phyloP scores from a whole-genome alignment of 352 stramenopile genomes.

The Aphanomyces cochlioides region DNA sequence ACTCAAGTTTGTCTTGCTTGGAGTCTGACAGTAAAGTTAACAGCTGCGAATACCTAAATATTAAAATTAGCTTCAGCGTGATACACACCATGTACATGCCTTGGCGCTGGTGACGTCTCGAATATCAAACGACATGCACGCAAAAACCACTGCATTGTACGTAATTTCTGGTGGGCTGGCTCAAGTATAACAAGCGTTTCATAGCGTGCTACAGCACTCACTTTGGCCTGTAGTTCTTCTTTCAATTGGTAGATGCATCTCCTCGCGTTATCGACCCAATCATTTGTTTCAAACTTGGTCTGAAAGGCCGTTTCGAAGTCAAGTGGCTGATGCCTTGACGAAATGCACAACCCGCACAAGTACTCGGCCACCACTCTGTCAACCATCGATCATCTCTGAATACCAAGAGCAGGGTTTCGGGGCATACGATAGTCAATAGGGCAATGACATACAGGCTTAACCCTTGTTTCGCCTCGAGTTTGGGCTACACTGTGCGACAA shows the following conservation, averaged over 20 bases:
- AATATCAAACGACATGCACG: conserved; percentile 66
- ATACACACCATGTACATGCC: conserved; percentile 8
- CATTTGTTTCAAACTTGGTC: conserved; percentile 48
- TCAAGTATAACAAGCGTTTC: conserved; percentile 46
- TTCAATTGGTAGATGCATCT: conserved; percentile 33
- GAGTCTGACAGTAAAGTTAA: conserved; percentile 59
- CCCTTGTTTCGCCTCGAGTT: neutral
- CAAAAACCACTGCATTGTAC: conserved; percentile 72
- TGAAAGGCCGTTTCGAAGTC: conserved; percentile 49
- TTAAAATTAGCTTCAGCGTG: neutral
- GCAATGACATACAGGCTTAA: no score
- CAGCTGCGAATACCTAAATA: conserved; percentile 52
- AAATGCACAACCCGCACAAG: conserved; percentile 61
- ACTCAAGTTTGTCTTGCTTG: conserved; percentile 46
- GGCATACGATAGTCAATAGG: no score
- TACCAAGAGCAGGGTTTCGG: neutral
- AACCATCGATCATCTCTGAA: conserved; percentile 63
- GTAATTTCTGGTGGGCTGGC: conserved; percentile 45
- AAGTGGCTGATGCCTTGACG: conserved; percentile 67
- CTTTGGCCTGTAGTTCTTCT: conserved; percentile 27
- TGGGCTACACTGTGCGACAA: neutral
- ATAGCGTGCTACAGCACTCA: conserved; percentile 26
- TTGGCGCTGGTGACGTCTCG: conserved; percentile 41
- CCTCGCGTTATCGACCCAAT: conserved; percentile 55
- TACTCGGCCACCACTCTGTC: conserved; percentile 68